phyloP scores from a whole-genome alignment of 2,329 filamentous ascomycete species.

The Colletotrichum siamense region DNA sequence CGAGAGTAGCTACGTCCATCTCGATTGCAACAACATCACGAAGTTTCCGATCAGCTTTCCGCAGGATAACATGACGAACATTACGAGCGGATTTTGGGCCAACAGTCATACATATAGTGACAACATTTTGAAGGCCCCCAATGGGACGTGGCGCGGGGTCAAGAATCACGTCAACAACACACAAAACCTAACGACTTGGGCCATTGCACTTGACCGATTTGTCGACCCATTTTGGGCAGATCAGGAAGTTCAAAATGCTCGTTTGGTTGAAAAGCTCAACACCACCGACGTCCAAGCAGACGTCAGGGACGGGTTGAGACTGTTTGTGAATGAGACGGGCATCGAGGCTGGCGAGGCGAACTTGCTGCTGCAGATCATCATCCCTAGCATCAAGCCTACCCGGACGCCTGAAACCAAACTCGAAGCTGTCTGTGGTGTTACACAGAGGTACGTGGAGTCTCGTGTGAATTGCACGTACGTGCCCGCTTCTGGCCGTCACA shows the following conservation, averaged over 20 bases:
- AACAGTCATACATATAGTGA: background rate
- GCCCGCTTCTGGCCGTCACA: background rate
- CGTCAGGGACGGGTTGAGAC: background rate
- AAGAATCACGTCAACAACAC: background rate
- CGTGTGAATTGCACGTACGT: background rate
- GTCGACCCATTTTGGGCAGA: background rate
- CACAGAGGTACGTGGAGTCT: background rate
- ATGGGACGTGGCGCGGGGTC: background rate
- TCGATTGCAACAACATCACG: background rate
- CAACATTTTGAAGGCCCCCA: background rate
- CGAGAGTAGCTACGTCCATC: slow-evolving; percentile 1
- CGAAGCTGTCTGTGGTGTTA: background rate
- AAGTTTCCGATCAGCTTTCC: background rate
- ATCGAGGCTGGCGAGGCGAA: background rate
- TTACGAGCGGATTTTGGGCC: background rate
- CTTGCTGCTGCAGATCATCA: background rate
- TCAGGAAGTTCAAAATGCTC: background rate
- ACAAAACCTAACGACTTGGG: background rate
- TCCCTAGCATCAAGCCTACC: background rate
- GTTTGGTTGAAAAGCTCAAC: background rate
- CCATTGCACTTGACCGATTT: background rate
- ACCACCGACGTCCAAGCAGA: background rate
- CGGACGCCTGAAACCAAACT: background rate
- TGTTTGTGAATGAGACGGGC: background rate
- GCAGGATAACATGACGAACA: background rate